Base-by-base conservation (phyloP, 2,329 filamentous ascomycete species). In the Pseudonectria buxi region DNA sequence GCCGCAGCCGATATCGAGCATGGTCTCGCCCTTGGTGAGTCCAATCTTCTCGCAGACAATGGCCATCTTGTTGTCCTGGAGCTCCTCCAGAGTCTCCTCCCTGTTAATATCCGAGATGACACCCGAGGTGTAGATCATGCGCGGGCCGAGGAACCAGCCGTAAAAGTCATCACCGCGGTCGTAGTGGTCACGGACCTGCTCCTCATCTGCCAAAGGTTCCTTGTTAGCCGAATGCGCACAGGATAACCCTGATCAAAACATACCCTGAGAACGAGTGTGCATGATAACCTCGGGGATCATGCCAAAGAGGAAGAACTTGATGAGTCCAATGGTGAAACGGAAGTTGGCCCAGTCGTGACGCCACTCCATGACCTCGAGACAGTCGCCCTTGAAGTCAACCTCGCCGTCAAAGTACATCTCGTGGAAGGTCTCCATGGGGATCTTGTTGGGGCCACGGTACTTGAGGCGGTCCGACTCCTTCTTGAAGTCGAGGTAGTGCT, bases 151-250 rank as follows among this genome's bases (percentile, higher is more conserved):
- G 76, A 96, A 96, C 88, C 89, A 98, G 61, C 79, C 83, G 72
- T 98, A 98, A 69, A 95, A 95, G 67, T 96, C 92, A 62, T 98
- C 88, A 58, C 92, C 92, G 47, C 88, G 83, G 74, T 96, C 92
- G 66, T 98, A 98, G 71, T 95, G 88, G 63, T 89, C 87, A 59
- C 89, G 87, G 38, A 96, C 89, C 69, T 96, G 92, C 65, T 96
- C 90, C 75, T 95, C 89, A 53, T 96, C 59, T 59, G 28, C 11
- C 2, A 4, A 12, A 14, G 4, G 29, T 56, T 36, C 56, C 45
- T 34, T 14, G 18, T 24, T 15, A 3, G 1, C 13, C 5, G 2
- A 14, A 14, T 16, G 4, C 2, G 14, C 12, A 7, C 6, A 31
- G 15, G 14, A 13, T 10, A 7, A 11, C 24, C 5, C 10, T n/a